These are phyloP conservation scores for Pleurotus cornucopiae DNA, from an alignment of 768 basidiomycete genomes.

Conservation along the genomic window DNA sequence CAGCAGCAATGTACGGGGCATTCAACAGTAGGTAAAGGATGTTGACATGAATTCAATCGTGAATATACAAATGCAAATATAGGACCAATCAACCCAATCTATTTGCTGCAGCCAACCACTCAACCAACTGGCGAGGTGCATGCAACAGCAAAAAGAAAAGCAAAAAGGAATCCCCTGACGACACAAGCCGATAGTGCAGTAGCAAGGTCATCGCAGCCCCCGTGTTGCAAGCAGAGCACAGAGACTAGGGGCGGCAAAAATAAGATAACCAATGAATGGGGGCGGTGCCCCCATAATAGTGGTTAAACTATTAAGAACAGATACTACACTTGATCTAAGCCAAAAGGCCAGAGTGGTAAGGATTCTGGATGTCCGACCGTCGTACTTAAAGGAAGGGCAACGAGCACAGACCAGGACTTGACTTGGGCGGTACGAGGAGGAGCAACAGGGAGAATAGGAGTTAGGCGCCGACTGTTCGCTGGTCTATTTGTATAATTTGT, in stretches of 20 bases:
- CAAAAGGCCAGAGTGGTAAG: conserved; percentile 91
- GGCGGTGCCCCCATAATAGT: conserved; percentile 56
- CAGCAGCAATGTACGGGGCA: too few relatives aligned
- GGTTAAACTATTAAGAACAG: conserved; percentile 76
- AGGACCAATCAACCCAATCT: background rate
- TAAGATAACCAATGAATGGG: conserved; percentile 53
- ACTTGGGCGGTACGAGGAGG: too few relatives aligned
- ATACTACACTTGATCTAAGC: conserved; percentile 98
- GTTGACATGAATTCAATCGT: too few relatives aligned
- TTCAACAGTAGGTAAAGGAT: too few relatives aligned
- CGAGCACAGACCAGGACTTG: too few relatives aligned
- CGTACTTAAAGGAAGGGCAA: too few relatives aligned
- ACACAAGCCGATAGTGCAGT: conserved; percentile 33
- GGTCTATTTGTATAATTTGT: too few relatives aligned
- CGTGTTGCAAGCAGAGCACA: conserved; percentile 42
- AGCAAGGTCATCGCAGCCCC: conserved; percentile 34
- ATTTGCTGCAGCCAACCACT: conserved; percentile 1
- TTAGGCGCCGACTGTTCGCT: too few relatives aligned
- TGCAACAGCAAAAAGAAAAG: conserved; percentile 1
- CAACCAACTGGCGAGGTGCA: background rate
- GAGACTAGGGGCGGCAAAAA: conserved; percentile 41
- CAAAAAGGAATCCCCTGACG: conserved; percentile 32
- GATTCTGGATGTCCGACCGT: conserved; percentile 17
- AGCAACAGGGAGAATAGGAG: too few relatives aligned
- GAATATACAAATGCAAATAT: too few relatives aligned